Conservation (phyloP, 345 rosid genomes). For the Orychophragmus violaceus region DNA sequence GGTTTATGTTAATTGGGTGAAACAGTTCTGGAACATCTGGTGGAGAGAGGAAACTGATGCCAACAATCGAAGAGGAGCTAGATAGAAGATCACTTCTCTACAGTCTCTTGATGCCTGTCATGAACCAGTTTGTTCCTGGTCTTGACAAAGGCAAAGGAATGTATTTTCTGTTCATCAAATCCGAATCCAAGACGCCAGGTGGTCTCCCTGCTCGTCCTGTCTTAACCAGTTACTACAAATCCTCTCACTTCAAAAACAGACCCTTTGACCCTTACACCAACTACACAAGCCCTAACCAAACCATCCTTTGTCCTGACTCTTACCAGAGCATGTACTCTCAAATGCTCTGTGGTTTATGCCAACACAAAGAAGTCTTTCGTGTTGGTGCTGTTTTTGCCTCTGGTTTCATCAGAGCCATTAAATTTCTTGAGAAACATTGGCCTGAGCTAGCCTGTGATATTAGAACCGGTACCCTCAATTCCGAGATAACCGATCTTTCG, state of each 20-base stretch:
- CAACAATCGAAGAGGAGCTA: slow-evolving; percentile 68
- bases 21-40: slow-evolving; percentile 95
- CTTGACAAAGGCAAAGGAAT: slow-evolving; percentile 76
- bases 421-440: slow-evolving; percentile 72
- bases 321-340: slow-evolving; percentile 84
- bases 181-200: slow-evolving; percentile 62
- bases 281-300: slow-evolving; percentile 79
- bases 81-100: slow-evolving; percentile 57
- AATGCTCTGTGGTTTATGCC: slow-evolving; percentile 68
- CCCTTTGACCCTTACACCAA: slow-evolving; percentile 65
- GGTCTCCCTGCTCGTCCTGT: slow-evolving; percentile 74
- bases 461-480: slow-evolving; percentile 42
- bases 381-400: slow-evolving; percentile 85
- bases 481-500: slow-evolving; percentile 48
- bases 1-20: slow-evolving; percentile 14
- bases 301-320: slow-evolving; percentile 67
- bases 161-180: slow-evolving; percentile 67
- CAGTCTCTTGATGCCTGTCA: slow-evolving; percentile 70
- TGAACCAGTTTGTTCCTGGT: slow-evolving; percentile 61
- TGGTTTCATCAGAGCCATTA: slow-evolving; percentile 72
- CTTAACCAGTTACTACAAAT: slow-evolving; percentile 69
- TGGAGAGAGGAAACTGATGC: slow-evolving; percentile 75
- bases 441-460: slow-evolving; percentile 41
- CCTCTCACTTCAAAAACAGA: slow-evolving; percentile 55
- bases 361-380: slow-evolving; percentile 57